Conservation (phyloP, 495 filamentous ascomycete species). For the Pyrenula massariospora region DNA sequence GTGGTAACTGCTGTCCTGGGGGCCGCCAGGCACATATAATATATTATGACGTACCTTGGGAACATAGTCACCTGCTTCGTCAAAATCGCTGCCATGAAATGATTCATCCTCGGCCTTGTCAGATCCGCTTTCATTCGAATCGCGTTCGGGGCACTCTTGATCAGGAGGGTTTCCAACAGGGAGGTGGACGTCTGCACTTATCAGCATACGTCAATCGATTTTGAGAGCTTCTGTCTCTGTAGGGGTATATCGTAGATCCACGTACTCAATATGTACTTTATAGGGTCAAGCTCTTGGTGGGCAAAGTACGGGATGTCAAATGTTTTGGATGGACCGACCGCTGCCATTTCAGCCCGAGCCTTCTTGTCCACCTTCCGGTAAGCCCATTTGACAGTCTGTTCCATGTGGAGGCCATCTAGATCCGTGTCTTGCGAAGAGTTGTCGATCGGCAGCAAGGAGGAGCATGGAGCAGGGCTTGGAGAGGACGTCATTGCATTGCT, state of each 20-base stretch:
- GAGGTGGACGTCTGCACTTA: background rate
- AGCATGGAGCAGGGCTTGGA: too few relatives aligned
- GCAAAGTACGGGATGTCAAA: constrained; percentile 1
- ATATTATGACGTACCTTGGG: too few relatives aligned
- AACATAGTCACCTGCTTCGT: background rate
- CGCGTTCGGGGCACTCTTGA: background rate
- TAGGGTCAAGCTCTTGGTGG: background rate
- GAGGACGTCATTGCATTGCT: too few relatives aligned
- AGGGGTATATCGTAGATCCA: background rate
- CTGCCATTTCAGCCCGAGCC: background rate
- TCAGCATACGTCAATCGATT: background rate
- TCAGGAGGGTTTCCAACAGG: background rate
- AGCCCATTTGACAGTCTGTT: background rate
- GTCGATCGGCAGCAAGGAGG: too few relatives aligned
- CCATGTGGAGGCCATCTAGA: too few relatives aligned
- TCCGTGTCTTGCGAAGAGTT: too few relatives aligned
- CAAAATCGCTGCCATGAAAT: background rate
- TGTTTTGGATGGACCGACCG: background rate
- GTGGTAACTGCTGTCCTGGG: too few relatives aligned
- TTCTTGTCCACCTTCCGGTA: background rate
- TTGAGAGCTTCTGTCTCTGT: too few relatives aligned
- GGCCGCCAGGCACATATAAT: too few relatives aligned
- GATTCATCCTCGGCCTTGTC: background rate
- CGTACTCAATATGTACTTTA: background rate
- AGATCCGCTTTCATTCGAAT: background rate